Conservation (phyloP, 805 yeast genomes). For the Candida koratica region DNA sequence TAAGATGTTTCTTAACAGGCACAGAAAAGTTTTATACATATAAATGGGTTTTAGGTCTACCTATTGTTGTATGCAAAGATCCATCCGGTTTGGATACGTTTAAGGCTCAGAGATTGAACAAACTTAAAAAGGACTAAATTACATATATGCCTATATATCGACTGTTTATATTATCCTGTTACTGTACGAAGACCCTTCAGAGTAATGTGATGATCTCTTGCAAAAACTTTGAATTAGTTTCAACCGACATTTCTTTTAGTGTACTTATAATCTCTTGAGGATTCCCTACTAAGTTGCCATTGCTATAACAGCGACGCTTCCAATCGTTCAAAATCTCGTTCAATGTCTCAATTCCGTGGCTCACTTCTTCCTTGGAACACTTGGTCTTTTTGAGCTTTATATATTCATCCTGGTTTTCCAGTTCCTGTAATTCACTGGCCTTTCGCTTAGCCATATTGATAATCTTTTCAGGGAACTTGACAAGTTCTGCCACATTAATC, state of each 20-base stretch:
- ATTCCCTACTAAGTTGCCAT: conserved; percentile 21
- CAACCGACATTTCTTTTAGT: conserved; percentile 26
- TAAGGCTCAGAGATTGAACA: conserved; percentile 8
- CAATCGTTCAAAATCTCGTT: conserved; percentile 51
- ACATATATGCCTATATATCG: no score
- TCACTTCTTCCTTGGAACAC: conserved; percentile 50
- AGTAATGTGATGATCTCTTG: conserved; percentile 40
- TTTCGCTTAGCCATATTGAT: conserved; percentile 94
- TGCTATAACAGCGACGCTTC: conserved; percentile 43
- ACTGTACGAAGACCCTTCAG: no score
- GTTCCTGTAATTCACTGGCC: conserved; percentile 78
- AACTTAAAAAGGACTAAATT: not conserved
- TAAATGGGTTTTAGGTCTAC: conserved; percentile 57
- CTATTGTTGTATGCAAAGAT: conserved; percentile 41
- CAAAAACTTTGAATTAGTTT: conserved; percentile 40
- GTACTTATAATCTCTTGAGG: conserved; percentile 38
- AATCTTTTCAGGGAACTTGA: conserved; percentile 86
- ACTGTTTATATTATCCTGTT: no score
- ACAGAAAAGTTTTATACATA: conserved; percentile 53
- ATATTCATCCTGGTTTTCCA: conserved; percentile 36
- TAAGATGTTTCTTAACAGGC: conserved; percentile 63
- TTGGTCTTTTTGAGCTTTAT: conserved; percentile 47
- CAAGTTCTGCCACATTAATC: conserved; percentile 95
- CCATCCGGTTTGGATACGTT: conserved; percentile 20
- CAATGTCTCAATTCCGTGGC: conserved; percentile 49